phyloP scores from a whole-genome alignment of 1,284 basidiomycete genomes.

The Microstroma glucosiphilum region DNA sequence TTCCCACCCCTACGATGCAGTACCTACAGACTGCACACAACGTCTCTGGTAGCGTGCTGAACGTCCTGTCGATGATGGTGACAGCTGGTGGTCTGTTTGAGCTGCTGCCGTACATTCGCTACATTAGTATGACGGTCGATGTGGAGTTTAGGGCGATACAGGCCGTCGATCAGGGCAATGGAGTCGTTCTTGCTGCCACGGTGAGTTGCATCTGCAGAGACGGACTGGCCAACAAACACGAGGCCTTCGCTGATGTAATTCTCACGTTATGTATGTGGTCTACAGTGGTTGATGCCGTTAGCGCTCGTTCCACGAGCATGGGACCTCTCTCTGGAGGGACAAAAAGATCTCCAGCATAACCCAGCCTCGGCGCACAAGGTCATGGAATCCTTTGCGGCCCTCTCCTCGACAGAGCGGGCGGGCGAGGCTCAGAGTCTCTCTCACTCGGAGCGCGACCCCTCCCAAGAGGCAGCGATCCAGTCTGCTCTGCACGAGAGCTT shows the following conservation, averaged over 20 bases:
- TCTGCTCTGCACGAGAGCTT: neutral
- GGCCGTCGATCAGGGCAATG: conserved; percentile 33
- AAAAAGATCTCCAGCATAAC: too few relatives aligned
- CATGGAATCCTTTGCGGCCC: too few relatives aligned
- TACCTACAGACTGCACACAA: conserved; percentile 41
- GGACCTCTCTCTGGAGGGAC: neutral
- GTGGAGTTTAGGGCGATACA: conserved; percentile 42
- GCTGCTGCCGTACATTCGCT: conserved; percentile 40
- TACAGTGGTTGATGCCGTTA: conserved; percentile 8
- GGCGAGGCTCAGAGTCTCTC: neutral
- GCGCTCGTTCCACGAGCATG: conserved; percentile 10
- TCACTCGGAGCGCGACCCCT: neutral
- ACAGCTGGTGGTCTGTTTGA: conserved; percentile 37
- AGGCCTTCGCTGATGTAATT: too few relatives aligned
- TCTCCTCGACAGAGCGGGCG: too few relatives aligned
- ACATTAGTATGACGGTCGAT: conserved; percentile 40
- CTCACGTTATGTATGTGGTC: too few relatives aligned
- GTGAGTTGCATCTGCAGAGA: too few relatives aligned
- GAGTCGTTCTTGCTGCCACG: conserved; percentile 36
- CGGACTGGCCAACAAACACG: too few relatives aligned
- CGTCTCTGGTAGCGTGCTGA: conserved; percentile 34
- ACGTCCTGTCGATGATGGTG: conserved; percentile 40
- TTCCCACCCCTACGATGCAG: conserved; percentile 32
- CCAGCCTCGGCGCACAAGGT: too few relatives aligned
- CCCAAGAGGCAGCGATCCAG: neutral